Evolutionary conservation across 2,329 filamentous ascomycete species (phyloP).

Genomic region (Monilinia laxa): DNA sequence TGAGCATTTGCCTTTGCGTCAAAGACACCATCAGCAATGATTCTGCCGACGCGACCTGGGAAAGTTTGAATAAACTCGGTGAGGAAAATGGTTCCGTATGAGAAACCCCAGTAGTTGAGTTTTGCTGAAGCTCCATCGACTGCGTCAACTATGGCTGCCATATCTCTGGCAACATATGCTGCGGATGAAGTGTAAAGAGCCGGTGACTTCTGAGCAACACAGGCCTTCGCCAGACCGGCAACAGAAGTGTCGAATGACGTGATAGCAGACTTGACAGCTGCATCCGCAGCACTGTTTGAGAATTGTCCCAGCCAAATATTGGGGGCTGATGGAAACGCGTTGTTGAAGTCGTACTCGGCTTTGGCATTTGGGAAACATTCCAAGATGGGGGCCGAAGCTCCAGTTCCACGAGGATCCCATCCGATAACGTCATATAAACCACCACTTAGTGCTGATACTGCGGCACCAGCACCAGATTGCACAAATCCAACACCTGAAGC

Average conservation of each 20-base stretch:
- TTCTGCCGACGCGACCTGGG: conserved; percentile 44
- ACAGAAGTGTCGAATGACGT: conserved; percentile 25
- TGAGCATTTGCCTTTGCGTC: conserved; percentile 44
- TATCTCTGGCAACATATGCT: conserved; percentile 29
- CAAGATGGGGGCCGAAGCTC: conserved; percentile 23
- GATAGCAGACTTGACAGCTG: conserved; percentile 2
- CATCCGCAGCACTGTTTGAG: conserved; percentile 20
- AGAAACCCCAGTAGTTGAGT: conserved; percentile 52
- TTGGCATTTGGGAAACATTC: conserved; percentile 26
- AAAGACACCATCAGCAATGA: conserved; percentile 40
- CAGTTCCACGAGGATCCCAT: conserved; percentile 29
- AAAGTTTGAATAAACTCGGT: conserved; percentile 47
- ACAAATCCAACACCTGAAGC: conserved; percentile 25
- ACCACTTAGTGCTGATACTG: conserved; percentile 23
- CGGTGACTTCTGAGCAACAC: conserved; percentile 24
- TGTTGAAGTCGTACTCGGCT: conserved; percentile 26
- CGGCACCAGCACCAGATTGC: conserved; percentile 28
- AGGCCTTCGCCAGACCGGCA: conserved; percentile 24
- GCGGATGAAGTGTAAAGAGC: conserved; percentile 30
- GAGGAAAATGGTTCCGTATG: conserved; percentile 48
- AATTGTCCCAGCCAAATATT: conserved; percentile 28
- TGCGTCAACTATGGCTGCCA: conserved; percentile 28
- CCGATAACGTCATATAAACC: conserved; percentile 30
- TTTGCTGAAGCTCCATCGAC: conserved; percentile 17
- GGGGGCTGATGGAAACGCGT: conserved; percentile 23